These are phyloP conservation scores for Penicillium sp. DNA, from an alignment of 2,329 filamentous ascomycete genomes.

Conservation along the genomic window DNA sequence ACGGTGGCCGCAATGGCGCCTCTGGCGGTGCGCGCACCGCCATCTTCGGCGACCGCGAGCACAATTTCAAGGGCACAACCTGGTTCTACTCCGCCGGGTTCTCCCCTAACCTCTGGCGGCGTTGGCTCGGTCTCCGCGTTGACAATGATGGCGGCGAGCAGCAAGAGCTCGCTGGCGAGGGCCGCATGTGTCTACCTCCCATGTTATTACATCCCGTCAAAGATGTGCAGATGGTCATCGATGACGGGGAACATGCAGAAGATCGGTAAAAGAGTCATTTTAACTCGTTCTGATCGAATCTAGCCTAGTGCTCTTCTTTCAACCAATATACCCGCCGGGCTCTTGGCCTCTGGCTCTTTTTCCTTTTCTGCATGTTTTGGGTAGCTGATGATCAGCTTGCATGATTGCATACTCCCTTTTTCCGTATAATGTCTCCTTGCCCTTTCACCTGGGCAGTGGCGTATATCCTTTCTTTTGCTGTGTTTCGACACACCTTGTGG, in stretches of 20 bases:
- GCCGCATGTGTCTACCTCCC: conserved; percentile 83
- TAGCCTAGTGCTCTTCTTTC: neutral
- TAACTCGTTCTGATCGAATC: neutral
- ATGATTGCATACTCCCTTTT: conserved; percentile 12
- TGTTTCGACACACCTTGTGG: neutral
- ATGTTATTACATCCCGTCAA: conserved; percentile 90
- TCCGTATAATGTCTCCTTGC: conserved; percentile 17
- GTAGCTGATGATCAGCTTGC: conserved; percentile 6
- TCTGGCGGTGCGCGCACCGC: conserved; percentile 67
- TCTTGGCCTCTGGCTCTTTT: neutral
- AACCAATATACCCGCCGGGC: neutral
- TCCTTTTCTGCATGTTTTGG: conserved; percentile 3
- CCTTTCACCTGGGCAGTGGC: neutral
- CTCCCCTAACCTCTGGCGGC: conserved; percentile 70
- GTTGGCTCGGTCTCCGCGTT: conserved; percentile 79
- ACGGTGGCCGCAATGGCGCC: conserved; percentile 69
- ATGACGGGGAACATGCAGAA: conserved; percentile 29
- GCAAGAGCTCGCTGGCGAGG: conserved; percentile 67
- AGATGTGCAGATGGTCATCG: conserved; percentile 56
- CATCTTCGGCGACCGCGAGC: conserved; percentile 77
- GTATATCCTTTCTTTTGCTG: neutral
- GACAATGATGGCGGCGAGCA: conserved; percentile 73
- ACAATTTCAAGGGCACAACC: conserved; percentile 78
- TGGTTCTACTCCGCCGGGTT: conserved; percentile 93
- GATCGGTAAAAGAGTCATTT: conserved; percentile 10